Percentiles rank a stretch among this genome's conserved stretches.
Conservation (phyloP, 805 yeast genomes). For the Yamadazyma phyllophila region DNA sequence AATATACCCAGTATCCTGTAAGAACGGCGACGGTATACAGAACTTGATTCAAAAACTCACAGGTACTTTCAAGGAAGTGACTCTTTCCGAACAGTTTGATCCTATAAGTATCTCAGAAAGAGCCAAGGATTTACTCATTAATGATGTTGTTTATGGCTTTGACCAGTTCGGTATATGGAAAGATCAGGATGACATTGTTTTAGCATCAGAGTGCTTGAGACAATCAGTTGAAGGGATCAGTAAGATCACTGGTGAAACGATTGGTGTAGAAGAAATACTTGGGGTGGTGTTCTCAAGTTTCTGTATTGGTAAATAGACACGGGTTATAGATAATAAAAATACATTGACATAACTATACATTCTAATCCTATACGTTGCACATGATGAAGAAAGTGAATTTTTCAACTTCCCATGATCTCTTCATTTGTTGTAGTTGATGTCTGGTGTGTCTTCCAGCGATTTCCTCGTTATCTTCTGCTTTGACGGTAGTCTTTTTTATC, state of each 20-base stretch:
- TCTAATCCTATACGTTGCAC: constrained; percentile 17
- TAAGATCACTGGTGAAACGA: constrained; percentile 83
- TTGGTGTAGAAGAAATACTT: constrained; percentile 86
- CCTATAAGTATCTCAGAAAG: constrained; percentile 76
- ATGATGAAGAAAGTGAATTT: constrained; percentile 33
- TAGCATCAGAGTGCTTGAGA: constrained; percentile 75
- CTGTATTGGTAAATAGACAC: constrained; percentile 80
- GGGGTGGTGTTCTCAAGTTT: constrained; percentile 90
- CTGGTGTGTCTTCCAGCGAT: constrained; percentile 43
- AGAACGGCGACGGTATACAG: constrained; percentile 53
- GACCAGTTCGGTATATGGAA: constrained; percentile 55
- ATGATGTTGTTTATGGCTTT: constrained; percentile 76
- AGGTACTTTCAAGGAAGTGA: constrained; percentile 43
- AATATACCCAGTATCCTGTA: constrained; percentile 56
- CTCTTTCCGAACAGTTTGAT: constrained; percentile 51
- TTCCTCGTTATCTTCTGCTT: constrained; percentile 24
- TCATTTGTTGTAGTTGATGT: constrained; percentile 44
- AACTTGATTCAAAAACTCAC: constrained; percentile 44
- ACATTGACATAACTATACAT: constrained; percentile 14
- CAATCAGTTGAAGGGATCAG: constrained; percentile 85
- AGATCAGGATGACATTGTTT: constrained; percentile 63
- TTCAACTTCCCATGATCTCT: constrained; percentile 47
- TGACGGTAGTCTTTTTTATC: constrained; percentile 25
- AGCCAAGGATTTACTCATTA: constrained; percentile 66
- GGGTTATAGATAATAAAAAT: not conserved